Percentiles rank a stretch among this genome's conserved stretches.
phyloP scores from a whole-genome alignment of 306 rosid genomes.

The Herpetospermum pedunculosum region DNA sequence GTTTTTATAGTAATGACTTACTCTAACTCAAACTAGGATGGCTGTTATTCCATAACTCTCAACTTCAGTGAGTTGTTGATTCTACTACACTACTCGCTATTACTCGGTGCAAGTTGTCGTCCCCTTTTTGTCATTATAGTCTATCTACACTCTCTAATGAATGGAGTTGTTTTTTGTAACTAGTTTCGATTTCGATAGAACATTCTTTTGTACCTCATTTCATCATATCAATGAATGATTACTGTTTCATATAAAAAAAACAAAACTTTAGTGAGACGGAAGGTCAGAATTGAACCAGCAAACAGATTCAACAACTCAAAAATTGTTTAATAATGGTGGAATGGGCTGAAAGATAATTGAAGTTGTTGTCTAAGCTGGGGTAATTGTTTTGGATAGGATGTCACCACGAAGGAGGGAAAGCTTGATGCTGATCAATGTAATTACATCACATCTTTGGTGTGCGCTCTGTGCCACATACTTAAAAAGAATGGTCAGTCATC shows the following conservation, averaged over 20 bases:
- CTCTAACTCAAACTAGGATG: neutral
- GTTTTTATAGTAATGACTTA: neutral
- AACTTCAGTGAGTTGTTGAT: no score
- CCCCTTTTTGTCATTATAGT: no score
- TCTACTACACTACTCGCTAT: no score
- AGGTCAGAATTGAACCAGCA: neutral
- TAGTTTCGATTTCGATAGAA: no score
- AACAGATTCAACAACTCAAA: neutral
- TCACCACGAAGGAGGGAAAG: conserved; percentile 24
- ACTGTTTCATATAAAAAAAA: no score
- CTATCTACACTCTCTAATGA: no score
- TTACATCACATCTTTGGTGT: conserved; percentile 34
- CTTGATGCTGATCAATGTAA: conserved; percentile 36
- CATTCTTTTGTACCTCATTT: no score
- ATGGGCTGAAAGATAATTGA: neutral
- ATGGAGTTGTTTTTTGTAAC: no score
- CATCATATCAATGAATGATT: no score
- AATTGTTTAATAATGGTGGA: neutral
- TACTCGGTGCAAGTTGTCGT: no score
- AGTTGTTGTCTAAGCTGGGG: neutral
- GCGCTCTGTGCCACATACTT: conserved; percentile 62
- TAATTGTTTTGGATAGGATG: conserved; percentile 30
- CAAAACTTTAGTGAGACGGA: neutral
- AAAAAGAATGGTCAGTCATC: conserved; percentile 46
- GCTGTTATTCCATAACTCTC: neutral